Evolutionary conservation across 345 rosid genomes (phyloP).

Genomic region (Erodium maritimum): DNA sequence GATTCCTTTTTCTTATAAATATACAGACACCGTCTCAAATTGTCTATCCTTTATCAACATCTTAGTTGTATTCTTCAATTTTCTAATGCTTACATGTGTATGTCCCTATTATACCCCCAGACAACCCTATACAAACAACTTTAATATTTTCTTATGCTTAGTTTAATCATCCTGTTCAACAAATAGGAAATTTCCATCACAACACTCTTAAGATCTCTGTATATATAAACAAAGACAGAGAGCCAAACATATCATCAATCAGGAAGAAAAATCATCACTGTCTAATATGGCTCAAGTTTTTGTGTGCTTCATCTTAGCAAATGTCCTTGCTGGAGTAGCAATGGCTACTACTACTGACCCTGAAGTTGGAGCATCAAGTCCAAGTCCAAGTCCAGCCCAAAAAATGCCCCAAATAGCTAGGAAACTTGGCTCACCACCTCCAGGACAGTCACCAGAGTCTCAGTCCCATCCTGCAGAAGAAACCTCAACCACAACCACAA

Average conservation of each 20-base stretch:
- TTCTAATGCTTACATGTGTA: constrained; percentile 25
- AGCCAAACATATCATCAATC: background rate
- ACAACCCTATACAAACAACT: constrained; percentile 16
- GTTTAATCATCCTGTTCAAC: constrained; percentile 12
- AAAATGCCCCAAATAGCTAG: background rate
- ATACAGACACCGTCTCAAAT: constrained; percentile 26
- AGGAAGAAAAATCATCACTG: background rate
- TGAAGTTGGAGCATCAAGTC: constrained; percentile 5
- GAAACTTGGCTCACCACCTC: background rate
- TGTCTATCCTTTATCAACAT: constrained; percentile 22
- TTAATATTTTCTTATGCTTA: background rate
- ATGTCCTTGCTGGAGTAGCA: constrained; percentile 20
- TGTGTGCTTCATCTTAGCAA: constrained; percentile 19
- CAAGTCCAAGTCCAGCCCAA: constrained; percentile 15
- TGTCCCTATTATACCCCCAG: constrained; percentile 19
- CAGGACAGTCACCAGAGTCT: too few relatives aligned
- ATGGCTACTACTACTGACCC: constrained; percentile 9
- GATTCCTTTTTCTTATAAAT: constrained; percentile 2
- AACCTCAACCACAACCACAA: constrained; percentile 1
- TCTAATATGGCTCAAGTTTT: constrained; percentile 18
- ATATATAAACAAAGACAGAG: constrained; percentile 6
- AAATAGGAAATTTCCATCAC: constrained; percentile 35
- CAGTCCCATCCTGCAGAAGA: constrained; percentile 6
- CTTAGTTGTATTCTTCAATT: constrained; percentile 26
- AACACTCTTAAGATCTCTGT: constrained; percentile 14